Percentiles rank a stretch among this genome's conserved stretches.
Conservation (phyloP, 441 rosid species). For the Populus trichocarpa region DNA sequence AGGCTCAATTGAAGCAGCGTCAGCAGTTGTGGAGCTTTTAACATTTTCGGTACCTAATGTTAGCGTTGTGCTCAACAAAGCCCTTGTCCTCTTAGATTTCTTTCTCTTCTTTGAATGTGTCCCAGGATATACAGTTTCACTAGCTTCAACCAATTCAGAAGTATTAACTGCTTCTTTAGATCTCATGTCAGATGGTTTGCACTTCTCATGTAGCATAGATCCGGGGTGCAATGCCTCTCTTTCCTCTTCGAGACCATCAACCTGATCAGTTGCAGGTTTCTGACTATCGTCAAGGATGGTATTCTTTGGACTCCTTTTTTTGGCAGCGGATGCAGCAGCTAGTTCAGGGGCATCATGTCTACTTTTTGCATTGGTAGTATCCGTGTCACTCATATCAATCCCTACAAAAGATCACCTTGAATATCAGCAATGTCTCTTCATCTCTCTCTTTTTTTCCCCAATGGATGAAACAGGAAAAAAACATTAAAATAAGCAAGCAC, state of each 20-base stretch:
- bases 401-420: slow-evolving; percentile 23
- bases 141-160: neutral
- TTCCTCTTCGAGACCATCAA: slow-evolving; percentile 16
- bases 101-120: slow-evolving; percentile 31
- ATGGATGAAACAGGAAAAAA: neutral
- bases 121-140: slow-evolving; percentile 10
- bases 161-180: neutral
- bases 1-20: slow-evolving; percentile 17
- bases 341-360: slow-evolving; percentile 14
- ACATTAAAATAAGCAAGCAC: neutral
- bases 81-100: slow-evolving; percentile 27
- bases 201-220: slow-evolving; percentile 3
- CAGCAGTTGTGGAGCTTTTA: slow-evolving; percentile 5
- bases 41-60: slow-evolving; percentile 14
- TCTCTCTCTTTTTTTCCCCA: neutral
- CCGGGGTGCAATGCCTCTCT: slow-evolving; percentile 1
- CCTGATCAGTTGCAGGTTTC: slow-evolving; percentile 10
- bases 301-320: slow-evolving; percentile 2
- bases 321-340: slow-evolving; percentile 5
- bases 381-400: slow-evolving; percentile 11
- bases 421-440: slow-evolving; percentile 8
- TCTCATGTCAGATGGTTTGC: slow-evolving; percentile 12
- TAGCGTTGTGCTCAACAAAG: neutral
- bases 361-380: slow-evolving; percentile 21
- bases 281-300: slow-evolving; percentile 5